phyloP scores from a whole-genome alignment of 192 early-diverging fungal genomes.

The Backusella circina region DNA sequence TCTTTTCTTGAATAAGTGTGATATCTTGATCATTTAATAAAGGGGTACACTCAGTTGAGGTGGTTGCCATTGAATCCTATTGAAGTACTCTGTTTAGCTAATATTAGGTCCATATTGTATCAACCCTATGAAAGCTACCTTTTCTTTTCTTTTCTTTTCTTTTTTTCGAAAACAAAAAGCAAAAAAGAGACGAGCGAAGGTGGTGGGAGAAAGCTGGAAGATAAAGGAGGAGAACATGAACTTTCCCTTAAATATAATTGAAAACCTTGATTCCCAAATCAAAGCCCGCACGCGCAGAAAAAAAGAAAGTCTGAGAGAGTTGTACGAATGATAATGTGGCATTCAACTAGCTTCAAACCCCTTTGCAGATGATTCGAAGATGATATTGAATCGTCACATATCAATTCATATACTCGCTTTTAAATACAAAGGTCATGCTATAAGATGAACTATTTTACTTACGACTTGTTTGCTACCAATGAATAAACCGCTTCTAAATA shows the following conservation, averaged over 20 bases:
- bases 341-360: not conserved
- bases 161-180: not conserved
- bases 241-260: not conserved
- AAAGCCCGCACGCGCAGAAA: not conserved
- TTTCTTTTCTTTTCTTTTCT: not conserved
- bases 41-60: not conserved
- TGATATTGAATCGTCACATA: not conserved
- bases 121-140: not conserved
- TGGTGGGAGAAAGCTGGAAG: not conserved
- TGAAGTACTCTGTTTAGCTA: not conserved
- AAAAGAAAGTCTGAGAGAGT: not conserved
- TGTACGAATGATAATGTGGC: not conserved
- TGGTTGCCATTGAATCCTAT: not conserved
- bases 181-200: not conserved
- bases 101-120: not conserved
- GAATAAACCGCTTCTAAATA: conserved; percentile 4
- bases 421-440: not conserved
- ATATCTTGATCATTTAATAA: not conserved
- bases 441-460: not conserved
- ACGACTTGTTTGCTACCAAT: too few relatives aligned
- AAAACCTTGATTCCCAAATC: not conserved
- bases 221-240: not conserved
- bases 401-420: not conserved
- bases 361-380: not conserved
- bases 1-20: not conserved